Conservation (phyloP, 2,329 filamentous ascomycete species). For the Raffaelea arxii region DNA sequence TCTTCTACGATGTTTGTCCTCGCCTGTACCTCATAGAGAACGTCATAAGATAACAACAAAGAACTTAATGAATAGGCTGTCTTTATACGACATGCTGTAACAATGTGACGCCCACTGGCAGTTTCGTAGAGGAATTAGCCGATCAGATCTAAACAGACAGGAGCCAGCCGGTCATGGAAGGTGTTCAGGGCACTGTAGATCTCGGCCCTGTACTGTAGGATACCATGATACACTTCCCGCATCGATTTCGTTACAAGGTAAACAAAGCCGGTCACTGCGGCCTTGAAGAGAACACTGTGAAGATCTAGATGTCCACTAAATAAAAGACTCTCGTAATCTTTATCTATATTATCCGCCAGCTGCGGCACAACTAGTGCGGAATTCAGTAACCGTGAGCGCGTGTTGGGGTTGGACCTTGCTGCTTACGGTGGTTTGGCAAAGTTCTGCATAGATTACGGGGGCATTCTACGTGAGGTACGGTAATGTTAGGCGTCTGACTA, state of each 20-base stretch:
- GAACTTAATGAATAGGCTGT: background rate
- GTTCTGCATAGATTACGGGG: slow-evolving; percentile 2
- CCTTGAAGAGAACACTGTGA: slow-evolving; percentile 5
- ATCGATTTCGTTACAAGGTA: slow-evolving; percentile 7
- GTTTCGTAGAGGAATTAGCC: background rate
- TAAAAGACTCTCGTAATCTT: slow-evolving; percentile 1
- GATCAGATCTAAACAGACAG: slow-evolving; percentile 3
- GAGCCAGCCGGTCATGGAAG: slow-evolving; percentile 4
- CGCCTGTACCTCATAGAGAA: background rate
- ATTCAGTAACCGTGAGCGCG: background rate
- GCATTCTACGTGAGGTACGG: slow-evolving; percentile 8
- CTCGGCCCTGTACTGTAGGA: background rate
- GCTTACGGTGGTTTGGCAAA: background rate
- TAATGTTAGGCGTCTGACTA: background rate
- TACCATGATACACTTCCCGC: background rate
- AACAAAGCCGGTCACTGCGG: slow-evolving; percentile 3
- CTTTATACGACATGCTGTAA: too few species aligned
- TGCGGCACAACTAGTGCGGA: slow-evolving; percentile 3
- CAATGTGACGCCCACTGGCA: background rate
- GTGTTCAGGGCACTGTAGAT: background rate
- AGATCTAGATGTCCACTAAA: background rate
- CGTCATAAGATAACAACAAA: background rate
- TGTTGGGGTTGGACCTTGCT: background rate
- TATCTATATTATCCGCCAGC: background rate
- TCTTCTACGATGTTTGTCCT: background rate